Evolutionary conservation across 768 basidiomycete species (phyloP), one percentile per base, ranked within the genome.

Genomic region (Rhizopogon vulgaris): DNA sequence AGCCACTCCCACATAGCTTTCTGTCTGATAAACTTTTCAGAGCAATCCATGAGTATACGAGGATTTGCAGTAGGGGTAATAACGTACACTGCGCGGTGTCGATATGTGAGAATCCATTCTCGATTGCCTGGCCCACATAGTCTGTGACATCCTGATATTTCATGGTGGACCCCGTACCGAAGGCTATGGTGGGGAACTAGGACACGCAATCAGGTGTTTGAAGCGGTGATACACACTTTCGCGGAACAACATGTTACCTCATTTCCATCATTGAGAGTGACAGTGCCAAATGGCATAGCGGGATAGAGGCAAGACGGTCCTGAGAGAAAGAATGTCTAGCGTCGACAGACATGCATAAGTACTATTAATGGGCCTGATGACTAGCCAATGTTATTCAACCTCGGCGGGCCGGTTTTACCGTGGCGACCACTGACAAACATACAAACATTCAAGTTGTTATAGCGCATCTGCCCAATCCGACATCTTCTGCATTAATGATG

Each of bases 161-260:
- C 56, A 56, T 52, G n/a, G 54, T 46, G n/a, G 52, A 47, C 11
- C 83, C 83, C 0, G 83, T 78, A 1, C 84, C 84, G 63, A 77
- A 85, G 0, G 82, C 84, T 51, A 87, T 78, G 15, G 68, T 64
- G 11, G 84, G 84, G 41, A 86, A 78, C 80, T 84, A 10, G 18
- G 17, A 37, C 18, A 14, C 32, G 22, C 22, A 22, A 36, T 25
- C 11, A 30, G 4, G 28, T 42, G 5, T 15, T 18, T 12, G 6
- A 4, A n/a, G 8, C 27, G 18, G n/a, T 48, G 3, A 32, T 7
- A 45, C 10, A 37, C 3, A 27, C 18, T 34, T n/a, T 41, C 14
- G 38, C 40, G 27, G 36, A 43, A 53, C 59, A 32, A 2, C 15
- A 15, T 4, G 8, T 7, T 34, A 70, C 73, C 62, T 71, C 61